Evolutionary conservation across 306 rosid species (phyloP).

Genomic region (Delonix regia): DNA sequence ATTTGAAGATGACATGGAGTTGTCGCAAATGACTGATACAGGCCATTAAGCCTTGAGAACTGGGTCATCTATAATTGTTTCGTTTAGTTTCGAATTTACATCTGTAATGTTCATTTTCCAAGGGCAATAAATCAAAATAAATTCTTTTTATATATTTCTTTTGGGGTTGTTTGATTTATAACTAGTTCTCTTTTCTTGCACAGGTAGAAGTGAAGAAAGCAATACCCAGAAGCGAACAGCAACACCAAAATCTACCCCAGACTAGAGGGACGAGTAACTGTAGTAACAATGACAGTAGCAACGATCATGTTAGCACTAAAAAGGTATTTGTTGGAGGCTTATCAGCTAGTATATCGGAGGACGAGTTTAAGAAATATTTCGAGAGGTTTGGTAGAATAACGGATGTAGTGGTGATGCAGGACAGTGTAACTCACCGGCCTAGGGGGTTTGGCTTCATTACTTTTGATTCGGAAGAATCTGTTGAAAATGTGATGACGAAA

Average conservation of each 20-base stretch:
- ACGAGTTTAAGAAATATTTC: conserved; percentile 71
- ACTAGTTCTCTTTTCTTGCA: conserved; percentile 11
- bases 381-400: conserved; percentile 74
- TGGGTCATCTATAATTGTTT: background rate
- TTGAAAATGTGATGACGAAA: conserved; percentile 60
- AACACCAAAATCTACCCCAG: conserved; percentile 49
- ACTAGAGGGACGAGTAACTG: conserved; percentile 44
- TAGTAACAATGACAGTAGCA: conserved; percentile 44
- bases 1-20: background rate
- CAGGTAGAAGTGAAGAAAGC: conserved; percentile 79
- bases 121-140: background rate
- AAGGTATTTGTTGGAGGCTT: conserved; percentile 91
- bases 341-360: conserved; percentile 63
- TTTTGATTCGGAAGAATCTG: conserved; percentile 71
- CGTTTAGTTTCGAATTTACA: background rate
- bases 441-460: conserved; percentile 92
- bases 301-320: conserved; percentile 52
- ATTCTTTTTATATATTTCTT: background rate
- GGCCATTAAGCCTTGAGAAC: background rate
- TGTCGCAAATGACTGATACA: no score
- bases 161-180: conserved; percentile 31
- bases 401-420: conserved; percentile 89
- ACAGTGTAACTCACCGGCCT: conserved; percentile 69
- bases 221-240: conserved; percentile 59
- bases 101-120: background rate